Base-by-base conservation (phyloP, 768 basidiomycete genomes). In the Neoboletus brunneissimus region DNA sequence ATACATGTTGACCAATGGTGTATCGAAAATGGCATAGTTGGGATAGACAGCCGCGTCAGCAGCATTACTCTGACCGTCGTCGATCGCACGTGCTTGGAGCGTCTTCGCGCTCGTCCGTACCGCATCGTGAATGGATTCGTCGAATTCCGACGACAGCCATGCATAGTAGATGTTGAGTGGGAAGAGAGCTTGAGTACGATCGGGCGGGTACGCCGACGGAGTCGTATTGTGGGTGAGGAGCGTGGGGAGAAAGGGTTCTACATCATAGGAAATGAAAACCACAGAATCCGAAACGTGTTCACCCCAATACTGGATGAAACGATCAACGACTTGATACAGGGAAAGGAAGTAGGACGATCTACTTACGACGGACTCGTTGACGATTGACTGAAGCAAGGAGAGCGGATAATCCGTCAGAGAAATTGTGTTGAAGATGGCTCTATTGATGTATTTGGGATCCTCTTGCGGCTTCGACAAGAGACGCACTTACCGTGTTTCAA, bases 11-110 rank as follows among this genome's bases (percentile, higher is more conserved):
- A 70, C 64, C 41, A 84, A 37, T 1, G 82, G 78, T 6, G 83
- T 84, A 54, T 76, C 77, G 50, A 63, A 73, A 4, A 83, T 70
- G 1, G 84, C 84, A 60, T 85, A 87, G 62, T 88, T 87, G 16
- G 76, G 73, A 61, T 88, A 86, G 31, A 76, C 52, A 0, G 77
- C 60, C 3, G 72, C 76, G 20, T 70, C 58, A 4, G 57, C 63
- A 18, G 75, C 53, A 8, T 20, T 7, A 9, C 29, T 47, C n/a
- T 31, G 29, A 12, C 29, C n/a, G 11, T 80, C 83, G 32, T 77
- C 74, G 5, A 74, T 58, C 2, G 76, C 80, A 5, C 75, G 66
- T 13, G 65, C 54, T 6, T 64, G 70, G 37, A 86, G 72, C 2
- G 69, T 72, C 0, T 56, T 70, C 0, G 75, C 71, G 54, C 74